A percentile compares a stretch with the other conserved stretches of the same genome.
Evolutionary conservation across 179 eudicot genomes (phyloP).

Genomic region (Spergularia azorica): DNA sequence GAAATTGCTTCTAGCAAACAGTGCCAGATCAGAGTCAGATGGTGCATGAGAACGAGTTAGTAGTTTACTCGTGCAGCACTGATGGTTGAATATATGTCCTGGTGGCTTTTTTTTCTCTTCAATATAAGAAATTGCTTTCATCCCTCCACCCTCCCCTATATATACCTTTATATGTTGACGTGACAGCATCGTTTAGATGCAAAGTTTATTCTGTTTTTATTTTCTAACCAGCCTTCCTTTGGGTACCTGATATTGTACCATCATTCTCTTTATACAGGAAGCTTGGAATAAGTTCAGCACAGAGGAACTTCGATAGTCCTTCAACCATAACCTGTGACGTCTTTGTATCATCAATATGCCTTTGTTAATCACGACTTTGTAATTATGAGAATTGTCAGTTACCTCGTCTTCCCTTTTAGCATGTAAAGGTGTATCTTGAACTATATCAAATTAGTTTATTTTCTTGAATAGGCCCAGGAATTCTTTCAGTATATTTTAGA

Average conservation of each 20-base stretch:
- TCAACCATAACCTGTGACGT: background rate
- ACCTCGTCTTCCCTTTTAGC: background rate
- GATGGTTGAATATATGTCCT: too few species aligned
- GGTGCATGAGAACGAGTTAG: too few species aligned
- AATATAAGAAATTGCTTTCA: too few species aligned
- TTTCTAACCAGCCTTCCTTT: background rate
- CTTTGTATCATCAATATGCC: background rate
- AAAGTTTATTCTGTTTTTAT: too few species aligned
- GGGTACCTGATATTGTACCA: background rate
- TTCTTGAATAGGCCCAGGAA: conserved; percentile 1
- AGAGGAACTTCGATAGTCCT: conserved; percentile 47
- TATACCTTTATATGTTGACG: too few species aligned
- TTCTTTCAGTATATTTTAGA: background rate
- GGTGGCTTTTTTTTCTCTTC: background rate
- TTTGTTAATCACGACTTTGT: conserved; percentile 9
- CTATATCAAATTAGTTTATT: background rate
- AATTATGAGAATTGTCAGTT: conserved; percentile 8
- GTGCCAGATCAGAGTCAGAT: too few species aligned
- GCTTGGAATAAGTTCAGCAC: conserved; percentile 75
- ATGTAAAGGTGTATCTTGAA: conserved; percentile 16
- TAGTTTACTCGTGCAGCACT: too few species aligned
- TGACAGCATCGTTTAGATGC: too few species aligned
- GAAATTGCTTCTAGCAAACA: too few species aligned
- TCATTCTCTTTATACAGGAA: conserved; percentile 26
- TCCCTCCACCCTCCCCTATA: too few species aligned